A percentile compares a stretch with the other conserved stretches of the same genome.
Evolutionary conservation across 2,329 filamentous ascomycete species (phyloP).

Genomic region (Mollisiaceae sp.): DNA sequence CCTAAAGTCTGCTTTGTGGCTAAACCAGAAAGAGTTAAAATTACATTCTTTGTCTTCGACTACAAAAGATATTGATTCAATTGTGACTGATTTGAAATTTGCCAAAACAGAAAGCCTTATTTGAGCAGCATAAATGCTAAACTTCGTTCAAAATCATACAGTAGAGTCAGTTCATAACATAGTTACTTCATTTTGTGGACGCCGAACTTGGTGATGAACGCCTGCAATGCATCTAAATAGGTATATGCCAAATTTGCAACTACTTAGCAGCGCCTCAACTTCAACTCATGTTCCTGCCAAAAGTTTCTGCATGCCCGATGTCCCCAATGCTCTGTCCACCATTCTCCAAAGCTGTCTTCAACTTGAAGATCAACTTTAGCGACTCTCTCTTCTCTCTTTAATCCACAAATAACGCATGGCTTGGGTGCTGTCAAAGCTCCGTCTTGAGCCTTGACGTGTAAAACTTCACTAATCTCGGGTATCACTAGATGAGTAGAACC

Average conservation of each 20-base stretch:
- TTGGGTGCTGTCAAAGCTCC: slow-evolving; percentile 76
- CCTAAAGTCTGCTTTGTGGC: too few relatives aligned
- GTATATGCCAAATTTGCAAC: not conserved
- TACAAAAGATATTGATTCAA: too few relatives aligned
- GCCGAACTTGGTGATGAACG: too few relatives aligned
- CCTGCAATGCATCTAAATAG: not conserved
- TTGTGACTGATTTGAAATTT: too few relatives aligned
- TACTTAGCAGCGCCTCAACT: slow-evolving; percentile 67
- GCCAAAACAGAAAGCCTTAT: too few relatives aligned
- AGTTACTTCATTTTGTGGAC: too few relatives aligned
- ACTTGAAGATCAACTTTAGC: slow-evolving; percentile 71
- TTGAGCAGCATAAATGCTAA: too few relatives aligned
- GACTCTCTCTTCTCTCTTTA: slow-evolving; percentile 86
- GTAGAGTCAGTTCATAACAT: too few relatives aligned
- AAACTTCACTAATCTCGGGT: slow-evolving; percentile 73
- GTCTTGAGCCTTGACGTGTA: slow-evolving; percentile 71
- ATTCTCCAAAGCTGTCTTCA: slow-evolving; percentile 93
- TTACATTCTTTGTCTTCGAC: too few relatives aligned
- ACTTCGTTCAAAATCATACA: too few relatives aligned
- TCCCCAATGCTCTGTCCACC: slow-evolving; percentile 92
- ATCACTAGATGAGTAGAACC: slow-evolving; percentile 49
- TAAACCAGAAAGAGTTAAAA: too few relatives aligned
- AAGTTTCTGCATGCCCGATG: slow-evolving; percentile 81
- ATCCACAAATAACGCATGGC: slow-evolving; percentile 82
- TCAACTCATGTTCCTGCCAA: slow-evolving; percentile 78